Evolutionary conservation across 2,329 filamentous ascomycete genomes (phyloP), one percentile per base, ranked within the genome.

Genomic region (Colletotrichum tanaceti): DNA sequence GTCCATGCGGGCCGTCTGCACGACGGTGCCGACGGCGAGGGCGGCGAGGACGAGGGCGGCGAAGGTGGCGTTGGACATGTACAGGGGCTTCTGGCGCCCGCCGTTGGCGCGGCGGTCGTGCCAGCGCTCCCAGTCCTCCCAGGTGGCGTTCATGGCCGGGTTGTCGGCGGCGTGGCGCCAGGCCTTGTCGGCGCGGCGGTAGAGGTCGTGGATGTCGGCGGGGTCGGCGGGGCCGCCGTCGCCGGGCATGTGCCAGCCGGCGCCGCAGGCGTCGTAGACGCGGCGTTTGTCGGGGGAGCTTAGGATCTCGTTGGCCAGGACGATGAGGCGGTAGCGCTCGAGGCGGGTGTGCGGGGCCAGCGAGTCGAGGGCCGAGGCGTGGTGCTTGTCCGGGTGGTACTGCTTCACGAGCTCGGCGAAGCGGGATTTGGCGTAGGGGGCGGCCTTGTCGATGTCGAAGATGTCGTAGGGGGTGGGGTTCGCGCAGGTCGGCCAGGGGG

Each of bases 101-200:
- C 74, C 75, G 73, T 84, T 82, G 57, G 84, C 78, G 75, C 83
- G 78, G 78, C 84, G 78, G 41, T 88, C 83, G 73, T 92, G 87
- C 90, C 91, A 97, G 52, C 85, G 86, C 81, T 97, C 93, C 94
- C 94, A 98, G 78, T 99, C 96, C 77, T 99, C 96, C 96, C 96
- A 99, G 0, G 96, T 98, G 0, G 93, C 96, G 77, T 98, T 98
- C 73, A 81, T 80, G 58, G 85, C 85, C 14, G 87, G 78, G 63
- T 79, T 86, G 28, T 82, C 83, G 0, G 83, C 81, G 41, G 77
- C 76, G 16, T 80, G 73, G 43, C 86, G 82, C 87, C 87, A 90
- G 5, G 78, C 75, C 28, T 75, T 78, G 70, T 88, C 82, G 18
- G 79, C 77, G 3, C 77, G 72, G 46, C 84, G 80, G 61, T 77